Percentiles rank a stretch among this genome's conserved stretches.
These are phyloP conservation scores for Postia placenta DNA, from an alignment of 768 basidiomycete genomes.

Conservation along the genomic window DNA sequence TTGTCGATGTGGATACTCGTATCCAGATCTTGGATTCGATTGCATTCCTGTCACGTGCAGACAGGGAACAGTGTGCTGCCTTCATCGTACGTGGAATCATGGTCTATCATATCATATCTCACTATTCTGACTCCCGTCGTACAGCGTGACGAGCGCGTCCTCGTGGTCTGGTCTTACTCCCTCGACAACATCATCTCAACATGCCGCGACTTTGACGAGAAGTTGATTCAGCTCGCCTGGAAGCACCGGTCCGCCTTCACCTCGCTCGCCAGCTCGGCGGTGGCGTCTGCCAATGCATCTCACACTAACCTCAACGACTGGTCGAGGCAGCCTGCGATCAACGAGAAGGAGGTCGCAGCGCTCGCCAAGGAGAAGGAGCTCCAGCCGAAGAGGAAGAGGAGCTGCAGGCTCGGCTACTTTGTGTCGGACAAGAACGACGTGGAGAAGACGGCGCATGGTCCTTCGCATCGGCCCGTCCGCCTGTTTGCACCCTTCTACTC, in stretches of 20 bases:
- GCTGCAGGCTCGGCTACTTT: slow-evolving; percentile 19
- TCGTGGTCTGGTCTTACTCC: slow-evolving; percentile 82
- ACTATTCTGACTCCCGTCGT: too few relatives aligned
- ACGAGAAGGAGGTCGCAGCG: slow-evolving; percentile 16
- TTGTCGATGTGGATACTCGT: slow-evolving; percentile 73
- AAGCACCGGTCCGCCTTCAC: slow-evolving; percentile 36
- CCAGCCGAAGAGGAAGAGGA: slow-evolving; percentile 16
- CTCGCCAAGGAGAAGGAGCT: slow-evolving; percentile 11
- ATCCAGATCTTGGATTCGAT: slow-evolving; percentile 83
- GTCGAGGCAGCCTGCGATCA: slow-evolving; percentile 13
- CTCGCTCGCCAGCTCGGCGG: slow-evolving; percentile 24
- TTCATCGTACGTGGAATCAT: slow-evolving; percentile 78
- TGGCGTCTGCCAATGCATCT: slow-evolving; percentile 41
- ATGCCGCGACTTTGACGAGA: slow-evolving; percentile 68
- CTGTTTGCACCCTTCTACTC: slow-evolving; percentile 70
- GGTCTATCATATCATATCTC: too few relatives aligned
- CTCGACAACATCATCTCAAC: slow-evolving; percentile 73
- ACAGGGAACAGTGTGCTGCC: slow-evolving; percentile 89
- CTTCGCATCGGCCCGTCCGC: slow-evolving; percentile 29
- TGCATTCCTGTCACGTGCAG: slow-evolving; percentile 59
- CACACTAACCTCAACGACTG: slow-evolving; percentile 53
- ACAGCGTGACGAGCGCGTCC: slow-evolving; percentile 79
- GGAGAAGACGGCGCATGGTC: slow-evolving; percentile 40
- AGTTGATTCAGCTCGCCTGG: slow-evolving; percentile 82
- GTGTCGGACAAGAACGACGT: slow-evolving; percentile 33